A percentile compares a stretch with the other conserved stretches of the same genome.
Conservation (phyloP, 208 protist genomes). For the Trypanosomatidae sp. region DNA sequence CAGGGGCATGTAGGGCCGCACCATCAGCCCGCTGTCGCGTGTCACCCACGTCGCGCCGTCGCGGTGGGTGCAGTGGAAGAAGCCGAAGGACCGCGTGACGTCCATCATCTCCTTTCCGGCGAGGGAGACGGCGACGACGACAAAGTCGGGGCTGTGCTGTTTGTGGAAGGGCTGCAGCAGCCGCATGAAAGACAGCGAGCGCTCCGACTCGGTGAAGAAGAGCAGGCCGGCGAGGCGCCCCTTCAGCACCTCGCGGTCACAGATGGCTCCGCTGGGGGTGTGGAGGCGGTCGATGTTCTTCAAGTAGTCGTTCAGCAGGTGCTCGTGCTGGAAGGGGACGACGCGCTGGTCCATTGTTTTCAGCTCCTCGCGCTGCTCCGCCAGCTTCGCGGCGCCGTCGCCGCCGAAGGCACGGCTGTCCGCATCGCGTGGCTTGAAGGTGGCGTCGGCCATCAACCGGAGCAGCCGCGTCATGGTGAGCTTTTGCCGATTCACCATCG, state of each 20-base stretch:
- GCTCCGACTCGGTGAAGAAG: slow-evolving; percentile 82
- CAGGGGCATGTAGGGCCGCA: slow-evolving; percentile 43
- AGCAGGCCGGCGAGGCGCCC: slow-evolving; percentile 77
- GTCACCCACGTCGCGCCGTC: slow-evolving; percentile 74
- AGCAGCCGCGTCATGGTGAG: slow-evolving; percentile 54
- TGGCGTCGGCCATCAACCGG: slow-evolving; percentile 49
- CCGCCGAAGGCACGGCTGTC: slow-evolving; percentile 70
- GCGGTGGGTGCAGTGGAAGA: slow-evolving; percentile 78
- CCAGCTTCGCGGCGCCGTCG: slow-evolving; percentile 50
- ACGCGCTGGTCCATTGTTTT: slow-evolving; percentile 75
- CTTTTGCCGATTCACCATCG: slow-evolving; percentile 51
- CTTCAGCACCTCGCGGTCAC: slow-evolving; percentile 46
- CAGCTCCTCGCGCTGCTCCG: slow-evolving; percentile 67
- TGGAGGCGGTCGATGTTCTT: slow-evolving; percentile 57
- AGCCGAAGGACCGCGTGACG: slow-evolving; percentile 63
- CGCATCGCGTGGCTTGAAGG: slow-evolving; percentile 60
- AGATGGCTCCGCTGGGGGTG: slow-evolving; percentile 51
- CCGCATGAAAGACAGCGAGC: slow-evolving; percentile 68
- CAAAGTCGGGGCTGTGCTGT: slow-evolving; percentile 61
- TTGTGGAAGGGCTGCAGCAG: slow-evolving; percentile 46
- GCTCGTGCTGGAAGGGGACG: slow-evolving; percentile 60
- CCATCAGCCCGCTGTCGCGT: slow-evolving; percentile 60
- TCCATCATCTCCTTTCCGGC: slow-evolving; percentile 70
- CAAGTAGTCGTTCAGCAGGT: slow-evolving; percentile 63
- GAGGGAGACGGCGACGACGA: slow-evolving; percentile 71